phyloP scores from a whole-genome alignment of 2,329 filamentous ascomycete species.

The Aureobasidium sp. region DNA sequence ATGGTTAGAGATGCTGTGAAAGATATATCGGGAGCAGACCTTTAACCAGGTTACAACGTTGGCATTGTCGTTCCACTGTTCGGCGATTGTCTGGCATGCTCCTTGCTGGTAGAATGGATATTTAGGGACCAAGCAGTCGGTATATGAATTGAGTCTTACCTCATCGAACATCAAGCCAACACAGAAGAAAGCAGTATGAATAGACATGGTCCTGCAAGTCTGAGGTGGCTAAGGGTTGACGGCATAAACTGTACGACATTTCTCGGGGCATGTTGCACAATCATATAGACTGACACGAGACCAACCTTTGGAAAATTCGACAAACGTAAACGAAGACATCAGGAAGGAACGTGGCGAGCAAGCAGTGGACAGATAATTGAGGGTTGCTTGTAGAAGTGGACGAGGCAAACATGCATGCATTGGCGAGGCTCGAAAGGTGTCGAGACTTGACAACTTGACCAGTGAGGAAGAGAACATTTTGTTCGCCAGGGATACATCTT shows the following conservation, averaged over 20 bases:
- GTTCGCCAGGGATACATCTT: not conserved
- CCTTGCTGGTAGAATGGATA: not conserved
- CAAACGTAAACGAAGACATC: not conserved
- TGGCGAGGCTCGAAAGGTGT: not conserved
- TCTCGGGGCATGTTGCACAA: not conserved
- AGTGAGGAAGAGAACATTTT: no score
- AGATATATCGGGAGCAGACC: not conserved
- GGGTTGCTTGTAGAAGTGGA: not conserved
- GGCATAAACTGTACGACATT: not conserved
- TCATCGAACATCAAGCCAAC: constrained; percentile 15
- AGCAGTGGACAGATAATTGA: not conserved
- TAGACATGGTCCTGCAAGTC: not conserved
- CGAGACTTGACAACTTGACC: not conserved
- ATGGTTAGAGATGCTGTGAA: not conserved
- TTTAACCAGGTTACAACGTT: not conserved
- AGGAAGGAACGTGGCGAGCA: not conserved
- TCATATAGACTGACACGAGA: not conserved
- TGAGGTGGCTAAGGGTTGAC: not conserved
- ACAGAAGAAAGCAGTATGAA: constrained; percentile 14
- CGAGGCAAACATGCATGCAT: constrained; percentile 18
- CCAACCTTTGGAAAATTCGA: not conserved
- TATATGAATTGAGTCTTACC: not conserved
- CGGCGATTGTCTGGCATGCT: not conserved
- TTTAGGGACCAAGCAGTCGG: not conserved
- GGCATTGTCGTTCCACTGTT: not conserved